phyloP scores from a whole-genome alignment of 108 stramenopile genomes.

The Nitzschia sp. region DNA sequence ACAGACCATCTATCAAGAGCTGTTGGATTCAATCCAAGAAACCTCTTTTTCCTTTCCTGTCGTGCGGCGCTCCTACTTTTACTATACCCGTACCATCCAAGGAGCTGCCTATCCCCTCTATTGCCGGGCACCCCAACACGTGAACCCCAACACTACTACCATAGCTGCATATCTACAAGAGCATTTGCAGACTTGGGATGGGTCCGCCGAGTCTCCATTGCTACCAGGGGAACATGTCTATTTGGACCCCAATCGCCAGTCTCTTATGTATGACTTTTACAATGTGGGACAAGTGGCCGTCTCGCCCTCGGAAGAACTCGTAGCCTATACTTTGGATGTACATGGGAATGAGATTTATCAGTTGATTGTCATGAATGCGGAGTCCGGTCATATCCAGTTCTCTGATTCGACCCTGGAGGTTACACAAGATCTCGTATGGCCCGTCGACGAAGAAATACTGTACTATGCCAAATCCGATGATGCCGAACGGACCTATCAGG shows the following conservation, averaged over 20 bases:
- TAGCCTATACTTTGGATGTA: conserved; percentile 83
- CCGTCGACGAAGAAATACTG: conserved; percentile 63
- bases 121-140: conserved; percentile 63
- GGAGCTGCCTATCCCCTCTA: conserved; percentile 71
- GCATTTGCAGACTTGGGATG: conserved; percentile 47
- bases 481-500: conserved; percentile 60
- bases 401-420: not conserved
- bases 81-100: conserved; percentile 81
- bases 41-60: conserved; percentile 72
- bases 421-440: conserved; percentile 65
- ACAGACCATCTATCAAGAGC: conserved; percentile 63
- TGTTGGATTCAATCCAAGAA: conserved; percentile 55
- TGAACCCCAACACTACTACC: not conserved
- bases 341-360: conserved; percentile 80
- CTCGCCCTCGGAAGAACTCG: conserved; percentile 46
- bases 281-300: conserved; percentile 48
- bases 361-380: conserved; percentile 51
- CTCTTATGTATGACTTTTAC: conserved; percentile 56
- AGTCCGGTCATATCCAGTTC: conserved; percentile 41
- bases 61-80: conserved; percentile 49
- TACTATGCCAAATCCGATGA: conserved; percentile 87
- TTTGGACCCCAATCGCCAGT: conserved; percentile 78
- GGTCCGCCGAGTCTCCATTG: conserved; percentile 40
- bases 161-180: not conserved
- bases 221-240: conserved; percentile 62